phyloP scores from a whole-genome alignment of 2,329 filamentous ascomycete genomes.

The Colletotrichum endophyticum region DNA sequence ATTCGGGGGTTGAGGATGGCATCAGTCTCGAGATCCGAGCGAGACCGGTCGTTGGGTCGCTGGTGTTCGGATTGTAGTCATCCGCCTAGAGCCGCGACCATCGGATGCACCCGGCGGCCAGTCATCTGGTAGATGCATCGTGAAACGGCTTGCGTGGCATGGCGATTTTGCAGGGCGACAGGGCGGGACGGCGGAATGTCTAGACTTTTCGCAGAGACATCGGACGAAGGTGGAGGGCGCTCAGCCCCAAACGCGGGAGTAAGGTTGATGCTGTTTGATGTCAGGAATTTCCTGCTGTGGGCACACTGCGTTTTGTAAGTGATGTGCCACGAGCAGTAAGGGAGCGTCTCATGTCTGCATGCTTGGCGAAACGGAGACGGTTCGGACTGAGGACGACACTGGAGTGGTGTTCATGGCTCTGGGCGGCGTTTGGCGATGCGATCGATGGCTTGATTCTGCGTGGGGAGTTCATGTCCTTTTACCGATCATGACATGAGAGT shows the following conservation, averaged over 20 bases:
- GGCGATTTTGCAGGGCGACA: not conserved
- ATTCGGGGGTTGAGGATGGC: not conserved
- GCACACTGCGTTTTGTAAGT: not conserved
- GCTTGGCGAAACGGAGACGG: constrained; percentile 9
- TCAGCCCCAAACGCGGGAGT: constrained; percentile 18
- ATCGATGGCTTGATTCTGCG: not conserved
- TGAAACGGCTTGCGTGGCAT: constrained; percentile 10
- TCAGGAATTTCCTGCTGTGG: not conserved
- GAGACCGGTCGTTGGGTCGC: not conserved
- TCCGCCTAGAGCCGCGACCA: not conserved
- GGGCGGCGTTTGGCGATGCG: not conserved
- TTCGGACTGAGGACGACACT: not conserved
- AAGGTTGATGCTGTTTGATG: constrained; percentile 4
- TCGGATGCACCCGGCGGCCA: not conserved
- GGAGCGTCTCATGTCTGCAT: not conserved
- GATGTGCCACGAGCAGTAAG: not conserved
- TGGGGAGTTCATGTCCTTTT: not conserved
- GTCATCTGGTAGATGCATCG: not conserved
- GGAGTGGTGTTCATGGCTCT: not conserved
- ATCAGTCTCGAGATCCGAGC: not conserved
- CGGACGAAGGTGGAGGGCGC: constrained; percentile 4
- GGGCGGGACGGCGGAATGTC: not conserved
- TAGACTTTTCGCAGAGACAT: not conserved
- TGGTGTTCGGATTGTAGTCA: not conserved
- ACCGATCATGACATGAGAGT: not conserved